phyloP scores from a whole-genome alignment of 2,329 filamentous ascomycete genomes.

The Laburnicola sp. region DNA sequence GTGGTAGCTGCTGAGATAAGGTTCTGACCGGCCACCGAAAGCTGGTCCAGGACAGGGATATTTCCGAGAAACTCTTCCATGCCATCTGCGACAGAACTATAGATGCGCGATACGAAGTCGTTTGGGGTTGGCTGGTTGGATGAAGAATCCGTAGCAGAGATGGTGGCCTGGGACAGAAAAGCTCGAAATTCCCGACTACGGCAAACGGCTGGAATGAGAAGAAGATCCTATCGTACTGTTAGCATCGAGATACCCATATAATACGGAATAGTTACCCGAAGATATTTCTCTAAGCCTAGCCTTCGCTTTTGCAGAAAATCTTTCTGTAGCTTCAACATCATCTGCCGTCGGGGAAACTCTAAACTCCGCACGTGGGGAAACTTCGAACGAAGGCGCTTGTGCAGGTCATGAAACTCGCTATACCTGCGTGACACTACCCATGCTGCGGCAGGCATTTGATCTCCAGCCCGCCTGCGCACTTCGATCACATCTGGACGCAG shows the following conservation, averaged over 20 bases:
- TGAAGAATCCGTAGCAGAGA: slow-evolving; percentile 67
- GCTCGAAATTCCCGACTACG: slow-evolving; percentile 88
- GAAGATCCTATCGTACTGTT: slow-evolving; percentile 60
- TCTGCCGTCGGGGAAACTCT: slow-evolving; percentile 86
- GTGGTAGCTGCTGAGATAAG: slow-evolving; percentile 73
- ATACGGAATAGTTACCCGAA: slow-evolving; percentile 48
- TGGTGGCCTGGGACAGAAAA: slow-evolving; percentile 85
- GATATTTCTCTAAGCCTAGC: slow-evolving; percentile 79
- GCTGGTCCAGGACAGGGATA: slow-evolving; percentile 90
- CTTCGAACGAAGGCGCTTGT: slow-evolving; percentile 80
- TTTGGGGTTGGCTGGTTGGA: slow-evolving; percentile 62
- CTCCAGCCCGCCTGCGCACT: slow-evolving; percentile 84
- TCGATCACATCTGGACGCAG: slow-evolving; percentile 71
- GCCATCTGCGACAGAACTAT: slow-evolving; percentile 94
- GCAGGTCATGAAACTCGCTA: slow-evolving; percentile 94
- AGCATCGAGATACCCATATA: background rate
- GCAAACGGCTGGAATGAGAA: slow-evolving; percentile 89
- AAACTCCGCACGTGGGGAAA: slow-evolving; percentile 87
- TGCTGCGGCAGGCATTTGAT: slow-evolving; percentile 94
- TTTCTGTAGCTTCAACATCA: slow-evolving; percentile 95
- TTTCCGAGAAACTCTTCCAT: slow-evolving; percentile 98
- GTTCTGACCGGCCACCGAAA: slow-evolving; percentile 90
- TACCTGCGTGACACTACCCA: slow-evolving; percentile 94
- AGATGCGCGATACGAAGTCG: slow-evolving; percentile 91
- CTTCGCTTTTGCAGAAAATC: slow-evolving; percentile 93